Base-by-base conservation (phyloP, 768 basidiomycete genomes). In the Clavaria fumosa region DNA sequence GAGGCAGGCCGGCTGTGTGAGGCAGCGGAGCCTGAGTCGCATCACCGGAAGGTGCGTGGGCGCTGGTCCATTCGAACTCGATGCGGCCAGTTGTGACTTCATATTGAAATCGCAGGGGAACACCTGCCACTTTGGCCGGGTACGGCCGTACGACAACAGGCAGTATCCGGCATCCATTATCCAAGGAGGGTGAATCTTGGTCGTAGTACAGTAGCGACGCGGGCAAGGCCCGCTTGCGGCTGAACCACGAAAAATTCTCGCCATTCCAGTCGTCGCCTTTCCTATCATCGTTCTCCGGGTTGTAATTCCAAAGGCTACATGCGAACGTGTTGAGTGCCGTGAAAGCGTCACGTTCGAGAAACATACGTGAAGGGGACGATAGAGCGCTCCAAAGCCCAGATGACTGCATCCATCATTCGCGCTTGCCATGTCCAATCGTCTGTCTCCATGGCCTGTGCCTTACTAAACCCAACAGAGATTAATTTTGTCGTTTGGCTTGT, bases 241-340 rank as follows among this genome's bases (percentile, higher is more conserved):
- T 75, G 67, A 88, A 96, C 85, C 86, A 95, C 1, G 86, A 89
- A 53, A 99, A 96, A 59, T 91, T 95, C 57, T 99, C 91, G 37
- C 83, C 86, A 48, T 91, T 93, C 91, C 91, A 95, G 52, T 76
- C 58, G 52, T 96, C 91, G 11, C 93, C 93, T 18, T 56, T 48
- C 12, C 55, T 47, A 53, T 96, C 90, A 26, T 69, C 66, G 56
- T 96, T 97, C 36, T 67, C 61, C 0, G 91, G 82, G 49, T 96
- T 95, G 54, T 95, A 96, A 42, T 84, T 88, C 93, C 93, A 96
- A 4, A 96, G 58, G 2, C 89, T 95, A 47, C 4, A 23, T 37
- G 36, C 15, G 15, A 23, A 5, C 19, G 11, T 34, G 23, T 22
- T 32, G 7, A 37, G 15, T 32, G 14, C 24, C 45, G 32, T 38